Base-by-base conservation (phyloP, 371 early-diverging fungal genomes). In the Apophysomyces elegans region DNA sequence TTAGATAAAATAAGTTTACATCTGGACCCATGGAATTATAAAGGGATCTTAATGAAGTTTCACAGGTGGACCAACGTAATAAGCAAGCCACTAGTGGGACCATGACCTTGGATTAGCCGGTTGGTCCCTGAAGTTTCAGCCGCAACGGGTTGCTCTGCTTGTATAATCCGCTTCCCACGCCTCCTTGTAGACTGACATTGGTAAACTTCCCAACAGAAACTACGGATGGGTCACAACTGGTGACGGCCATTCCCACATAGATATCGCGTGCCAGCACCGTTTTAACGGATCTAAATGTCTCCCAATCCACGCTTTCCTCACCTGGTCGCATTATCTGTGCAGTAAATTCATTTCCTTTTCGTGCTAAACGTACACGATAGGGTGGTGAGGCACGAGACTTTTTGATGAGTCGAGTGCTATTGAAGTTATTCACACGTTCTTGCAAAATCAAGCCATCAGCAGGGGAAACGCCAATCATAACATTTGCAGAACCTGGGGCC, bases 141-240 rank as follows among this genome's bases (percentile, higher is more conserved):
- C 21, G n/a, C 21, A 8, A 21, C 32, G 11, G 21, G 11, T 26
- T n/a, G 21, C 21, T 21, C 9, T 63, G 5, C 26, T 7, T 8
- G 32, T 50, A 50, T 5, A 26, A 50, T 21, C 68, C 70, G 62
- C 73, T 67, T 14, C 75, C 73, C 11, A 78, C 65, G 45, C 73
- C 71, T 7, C 75, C 68, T 35, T 63, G 68, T n/a, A 81, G 61
- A 26, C 58, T 63, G n/a, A 81, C 74, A 8, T 81, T 69, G 5
- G 75, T 67, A 62, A 81, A 81, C 47, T 81, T 81, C 37, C 77
- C 81, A 4, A 81, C 81, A 46, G 75, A 74, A 3, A 81, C 81
- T 1, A 81, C 81, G 0, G 78, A 62, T 12, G 76, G 63, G 61
- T 81, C 81, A 56, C 81, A 81, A 36, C 81, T 81, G 2, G 81